Percentiles rank a stretch among this genome's conserved stretches.
phyloP scores from a whole-genome alignment of 352 stramenopile species.

The Phytophthora constricta region DNA sequence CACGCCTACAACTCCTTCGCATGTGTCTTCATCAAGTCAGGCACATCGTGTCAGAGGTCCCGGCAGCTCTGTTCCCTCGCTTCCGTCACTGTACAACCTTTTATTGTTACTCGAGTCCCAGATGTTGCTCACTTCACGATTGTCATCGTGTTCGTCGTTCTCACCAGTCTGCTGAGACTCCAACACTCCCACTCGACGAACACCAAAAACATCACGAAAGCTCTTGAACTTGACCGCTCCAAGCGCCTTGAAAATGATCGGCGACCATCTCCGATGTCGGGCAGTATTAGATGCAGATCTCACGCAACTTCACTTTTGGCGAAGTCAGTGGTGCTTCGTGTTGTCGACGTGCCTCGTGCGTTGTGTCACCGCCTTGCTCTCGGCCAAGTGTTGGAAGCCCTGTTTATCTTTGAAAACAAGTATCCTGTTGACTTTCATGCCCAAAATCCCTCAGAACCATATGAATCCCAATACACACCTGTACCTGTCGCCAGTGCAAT shows the following conservation, averaged over 20 bases:
- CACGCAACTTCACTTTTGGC: background rate
- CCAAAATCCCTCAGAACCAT: constrained; percentile 2
- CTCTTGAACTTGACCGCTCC: constrained; percentile 5
- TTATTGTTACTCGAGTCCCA: no score
- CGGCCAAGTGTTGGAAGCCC: constrained; percentile 9
- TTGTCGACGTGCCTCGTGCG: constrained; percentile 15
- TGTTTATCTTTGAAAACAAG: constrained; percentile 18
- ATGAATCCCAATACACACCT: constrained; percentile 27
- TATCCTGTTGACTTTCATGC: constrained; percentile 1
- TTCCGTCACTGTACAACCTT: no score
- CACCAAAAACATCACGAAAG: constrained; percentile 6
- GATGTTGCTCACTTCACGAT: no score
- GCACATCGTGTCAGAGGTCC: no score
- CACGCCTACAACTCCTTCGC: no score
- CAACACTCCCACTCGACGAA: constrained; percentile 19
- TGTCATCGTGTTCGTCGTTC: no score
- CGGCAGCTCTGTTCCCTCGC: no score
- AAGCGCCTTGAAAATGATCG: constrained; percentile 9
- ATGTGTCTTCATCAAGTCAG: no score
- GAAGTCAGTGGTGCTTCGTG: background rate
- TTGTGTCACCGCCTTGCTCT: no score
- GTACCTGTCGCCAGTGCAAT: constrained; percentile 10
- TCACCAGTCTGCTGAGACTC: no score
- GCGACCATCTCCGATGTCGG: constrained; percentile 4
- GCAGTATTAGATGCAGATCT: background rate